Evolutionary conservation across 139 green algal species (phyloP).

Genomic region (Spirogloea muscicola): DNA sequence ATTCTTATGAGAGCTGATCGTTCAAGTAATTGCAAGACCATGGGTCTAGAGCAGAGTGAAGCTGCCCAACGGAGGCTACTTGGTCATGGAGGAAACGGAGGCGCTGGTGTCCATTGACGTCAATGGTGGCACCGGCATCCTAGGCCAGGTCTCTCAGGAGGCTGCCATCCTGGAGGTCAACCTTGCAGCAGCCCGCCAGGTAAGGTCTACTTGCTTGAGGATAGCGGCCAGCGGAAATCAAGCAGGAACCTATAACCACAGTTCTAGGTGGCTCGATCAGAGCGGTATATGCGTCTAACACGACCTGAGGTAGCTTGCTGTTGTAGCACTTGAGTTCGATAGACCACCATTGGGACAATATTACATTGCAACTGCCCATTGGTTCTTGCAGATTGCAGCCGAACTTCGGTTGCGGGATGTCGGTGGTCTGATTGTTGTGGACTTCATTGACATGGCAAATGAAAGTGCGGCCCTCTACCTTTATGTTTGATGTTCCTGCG

Average conservation of each 20-base stretch:
- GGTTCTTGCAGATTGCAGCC: conserved; percentile 6
- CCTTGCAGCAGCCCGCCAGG: conserved; percentile 23
- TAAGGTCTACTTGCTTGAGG: no score
- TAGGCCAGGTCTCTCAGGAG: conserved; percentile 5
- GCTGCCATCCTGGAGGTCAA: conserved; percentile 28
- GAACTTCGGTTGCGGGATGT: conserved; percentile 19
- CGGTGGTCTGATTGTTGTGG: conserved; percentile 28
- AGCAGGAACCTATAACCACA: not conserved
- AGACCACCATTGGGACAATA: no score
- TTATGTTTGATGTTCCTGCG: no score
- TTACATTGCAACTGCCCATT: no score
- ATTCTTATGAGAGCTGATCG: no score
- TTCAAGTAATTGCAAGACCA: no score
- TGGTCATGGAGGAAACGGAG: conserved; percentile 39
- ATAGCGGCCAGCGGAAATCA: not conserved
- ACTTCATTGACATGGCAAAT: conserved; percentile 38
- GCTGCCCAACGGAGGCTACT: conserved; percentile 18
- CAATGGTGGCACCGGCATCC: conserved; percentile 1
- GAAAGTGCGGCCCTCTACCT: no score
- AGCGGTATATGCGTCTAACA: not conserved
- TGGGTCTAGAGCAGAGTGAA: conserved; percentile 6
- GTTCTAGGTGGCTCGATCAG: not conserved
- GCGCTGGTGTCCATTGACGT: conserved; percentile 30
- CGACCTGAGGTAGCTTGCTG: not conserved
- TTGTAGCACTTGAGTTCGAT: not conserved